Evolutionary conservation across 371 early-diverging fungal species (phyloP).

Genomic region (Modicella reniformis): DNA sequence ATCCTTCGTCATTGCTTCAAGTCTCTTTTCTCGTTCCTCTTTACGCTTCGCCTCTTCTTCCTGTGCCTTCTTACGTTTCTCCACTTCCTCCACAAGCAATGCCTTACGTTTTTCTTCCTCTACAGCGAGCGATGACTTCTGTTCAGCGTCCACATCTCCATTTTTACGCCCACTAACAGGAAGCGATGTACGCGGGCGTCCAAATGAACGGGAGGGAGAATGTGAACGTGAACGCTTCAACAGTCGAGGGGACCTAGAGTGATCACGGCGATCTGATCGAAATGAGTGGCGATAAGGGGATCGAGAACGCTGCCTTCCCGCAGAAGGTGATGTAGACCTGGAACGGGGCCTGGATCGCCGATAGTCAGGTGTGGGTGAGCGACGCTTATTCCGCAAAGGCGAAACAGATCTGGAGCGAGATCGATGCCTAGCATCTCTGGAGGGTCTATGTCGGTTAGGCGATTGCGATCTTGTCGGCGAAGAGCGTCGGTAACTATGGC

Average conservation of each 20-base stretch:
- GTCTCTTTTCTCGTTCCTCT: constrained; percentile 38
- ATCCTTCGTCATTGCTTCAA: constrained; percentile 43
- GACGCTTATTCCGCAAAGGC: constrained; percentile 15
- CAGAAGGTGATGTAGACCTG: constrained; percentile 23
- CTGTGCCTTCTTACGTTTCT: neutral
- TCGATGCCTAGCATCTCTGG: constrained; percentile 13
- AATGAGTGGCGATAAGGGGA: constrained; percentile 9
- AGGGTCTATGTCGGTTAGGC: constrained; percentile 4
- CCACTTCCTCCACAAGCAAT: neutral
- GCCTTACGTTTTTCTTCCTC: neutral
- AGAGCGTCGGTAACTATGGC: neutral
- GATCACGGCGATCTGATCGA: neutral
- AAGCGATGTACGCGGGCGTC: constrained; percentile 19
- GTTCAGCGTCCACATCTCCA: neutral
- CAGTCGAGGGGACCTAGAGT: neutral
- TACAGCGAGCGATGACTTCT: neutral
- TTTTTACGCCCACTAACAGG: neutral
- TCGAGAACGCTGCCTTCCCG: constrained; percentile 22
- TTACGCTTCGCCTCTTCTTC: constrained; percentile 18
- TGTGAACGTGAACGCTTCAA: constrained; percentile 17
- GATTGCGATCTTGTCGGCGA: constrained; percentile 20
- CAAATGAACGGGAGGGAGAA: constrained; percentile 14
- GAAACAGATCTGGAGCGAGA: constrained; percentile 27
- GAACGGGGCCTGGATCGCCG: constrained; percentile 3
- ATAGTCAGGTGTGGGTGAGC: constrained; percentile 6